Percentiles rank a stretch among this genome's conserved stretches.
Evolutionary conservation across 2,329 filamentous ascomycete species (phyloP).

Genomic region (Didymella arachidicola): DNA sequence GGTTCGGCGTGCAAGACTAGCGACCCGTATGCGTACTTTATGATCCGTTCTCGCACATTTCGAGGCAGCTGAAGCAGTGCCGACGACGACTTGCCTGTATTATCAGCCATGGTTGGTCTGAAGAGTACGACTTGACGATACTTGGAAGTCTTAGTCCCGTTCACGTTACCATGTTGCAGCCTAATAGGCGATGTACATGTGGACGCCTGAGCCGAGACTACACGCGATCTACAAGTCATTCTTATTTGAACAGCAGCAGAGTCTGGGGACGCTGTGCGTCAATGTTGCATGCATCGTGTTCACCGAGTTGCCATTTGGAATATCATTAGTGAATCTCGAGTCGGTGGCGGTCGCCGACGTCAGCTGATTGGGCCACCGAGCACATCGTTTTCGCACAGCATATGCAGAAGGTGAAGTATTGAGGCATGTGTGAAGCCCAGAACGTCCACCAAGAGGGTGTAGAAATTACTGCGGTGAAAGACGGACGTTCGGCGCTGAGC

Average conservation of each 20-base stretch:
- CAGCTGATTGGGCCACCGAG: too few relatives aligned
- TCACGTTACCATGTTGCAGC: not conserved
- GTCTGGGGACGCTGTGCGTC: too few relatives aligned
- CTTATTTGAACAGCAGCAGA: too few relatives aligned
- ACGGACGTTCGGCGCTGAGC: not conserved
- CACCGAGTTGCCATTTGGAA: too few relatives aligned
- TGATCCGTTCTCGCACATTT: slow-evolving; percentile 7
- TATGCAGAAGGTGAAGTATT: too few relatives aligned
- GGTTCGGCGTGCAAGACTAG: slow-evolving; percentile 10
- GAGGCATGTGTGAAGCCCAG: too few relatives aligned
- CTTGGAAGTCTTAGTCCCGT: not conserved
- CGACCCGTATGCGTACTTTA: slow-evolving; percentile 6
- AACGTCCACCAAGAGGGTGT: too few relatives aligned
- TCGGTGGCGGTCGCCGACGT: too few relatives aligned
- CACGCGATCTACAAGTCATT: not conserved
- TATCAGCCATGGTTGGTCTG: not conserved
- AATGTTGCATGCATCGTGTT: too few relatives aligned
- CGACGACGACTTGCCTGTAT: not conserved
- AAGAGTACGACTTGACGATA: not conserved
- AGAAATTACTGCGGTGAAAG: not conserved
- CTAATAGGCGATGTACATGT: not conserved
- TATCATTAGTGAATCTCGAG: too few relatives aligned
- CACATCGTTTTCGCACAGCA: too few relatives aligned
- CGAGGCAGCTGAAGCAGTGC: slow-evolving; percentile 4
- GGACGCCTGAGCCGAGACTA: slow-evolving; percentile 2